Evolutionary conservation across 495 filamentous ascomycete species (phyloP).

Genomic region (Penicillium flavigenum): DNA sequence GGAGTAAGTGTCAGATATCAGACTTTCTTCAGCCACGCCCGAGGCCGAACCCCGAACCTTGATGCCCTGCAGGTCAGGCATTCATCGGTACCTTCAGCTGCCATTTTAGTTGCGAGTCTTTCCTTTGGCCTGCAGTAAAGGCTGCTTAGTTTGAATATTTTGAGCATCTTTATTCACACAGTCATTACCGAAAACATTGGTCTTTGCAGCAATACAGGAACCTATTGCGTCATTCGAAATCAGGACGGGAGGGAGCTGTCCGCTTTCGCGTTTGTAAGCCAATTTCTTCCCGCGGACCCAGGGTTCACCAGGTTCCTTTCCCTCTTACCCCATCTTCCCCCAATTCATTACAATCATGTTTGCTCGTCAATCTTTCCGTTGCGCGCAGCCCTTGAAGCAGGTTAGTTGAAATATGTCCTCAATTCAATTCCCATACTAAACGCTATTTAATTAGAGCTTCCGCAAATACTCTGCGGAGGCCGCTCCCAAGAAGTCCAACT

Average conservation of each 20-base stretch:
- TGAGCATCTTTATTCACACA: neutral
- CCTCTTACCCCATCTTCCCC: conserved; percentile 14
- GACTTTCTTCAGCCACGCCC: neutral
- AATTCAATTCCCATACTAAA: conserved; percentile 2
- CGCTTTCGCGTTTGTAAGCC: conserved; percentile 27
- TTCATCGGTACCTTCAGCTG: neutral
- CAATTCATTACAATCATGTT: conserved; percentile 44
- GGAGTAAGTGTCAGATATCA: neutral
- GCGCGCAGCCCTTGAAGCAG: conserved; percentile 49
- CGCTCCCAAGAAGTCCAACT: conserved; percentile 42
- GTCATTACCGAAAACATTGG: neutral
- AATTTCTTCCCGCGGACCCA: conserved; percentile 26
- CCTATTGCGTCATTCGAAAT: conserved; percentile 33
- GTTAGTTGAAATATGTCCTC: conserved; percentile 28
- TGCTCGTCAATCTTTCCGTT: conserved; percentile 49
- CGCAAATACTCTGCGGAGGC: conserved; percentile 54
- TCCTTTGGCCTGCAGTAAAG: neutral
- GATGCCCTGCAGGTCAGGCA: neutral
- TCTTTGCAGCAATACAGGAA: conserved; percentile 12
- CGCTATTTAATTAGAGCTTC: conserved; percentile 37
- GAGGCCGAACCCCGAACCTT: neutral
- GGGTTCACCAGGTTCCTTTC: conserved; percentile 9
- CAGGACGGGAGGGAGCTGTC: conserved; percentile 22
- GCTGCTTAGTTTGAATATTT: neutral
- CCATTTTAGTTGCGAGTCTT: neutral